Evolutionary conservation across 2,329 filamentous ascomycete genomes (phyloP), one percentile per base, ranked within the genome.

Genomic region (Pseudodiploospora longispora): DNA sequence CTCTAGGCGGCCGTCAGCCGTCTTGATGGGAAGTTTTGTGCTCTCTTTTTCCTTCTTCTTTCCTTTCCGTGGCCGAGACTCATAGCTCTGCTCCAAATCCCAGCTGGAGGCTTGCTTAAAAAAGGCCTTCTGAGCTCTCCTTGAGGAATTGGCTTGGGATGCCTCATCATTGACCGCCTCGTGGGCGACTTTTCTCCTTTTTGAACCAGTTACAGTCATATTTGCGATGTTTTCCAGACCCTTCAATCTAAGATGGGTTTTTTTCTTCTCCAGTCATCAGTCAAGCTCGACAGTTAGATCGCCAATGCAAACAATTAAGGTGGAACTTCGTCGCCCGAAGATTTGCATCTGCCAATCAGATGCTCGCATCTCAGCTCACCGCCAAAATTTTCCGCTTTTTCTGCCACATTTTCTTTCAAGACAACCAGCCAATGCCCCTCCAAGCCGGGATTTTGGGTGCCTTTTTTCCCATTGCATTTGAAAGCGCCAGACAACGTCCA

Each of bases 11-110:
- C 93, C 93, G 52, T 91, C 85, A 0, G 80, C 75, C 0, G 87
- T 94, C 66, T 93, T 94, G 51, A 96, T 88, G 1, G 90, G 90
- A 32, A 98, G 71, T 55, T 83, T 79, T 33, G 79, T 87, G 59
- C 71, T 83, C 59, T 90, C 85, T 50, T 73, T 75, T 55, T 81
- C 78, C 45, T 77, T 75, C 62, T 88, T 87, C 64, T 85, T 87
- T 59, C 80, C 83, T 62, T 93, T 93, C 55, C 87, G 77, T 38
- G 85, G 82, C 53, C 81, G 80, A 49, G 78, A 78, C 64, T 95
- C 89, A 71, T 96, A 97, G 63, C 87, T 84, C 60, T 95, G 85
- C 69, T 95, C 93, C 40, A 95, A 75, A 58, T 95, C 82, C 89
- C 91, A 97, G 65, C 81, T 83, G 47, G 86, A 75, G 5, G 85